Percentiles rank a stretch among this genome's conserved stretches.
phyloP scores from a whole-genome alignment of 345 rosid species.

The Eucalyptus tenuipes region DNA sequence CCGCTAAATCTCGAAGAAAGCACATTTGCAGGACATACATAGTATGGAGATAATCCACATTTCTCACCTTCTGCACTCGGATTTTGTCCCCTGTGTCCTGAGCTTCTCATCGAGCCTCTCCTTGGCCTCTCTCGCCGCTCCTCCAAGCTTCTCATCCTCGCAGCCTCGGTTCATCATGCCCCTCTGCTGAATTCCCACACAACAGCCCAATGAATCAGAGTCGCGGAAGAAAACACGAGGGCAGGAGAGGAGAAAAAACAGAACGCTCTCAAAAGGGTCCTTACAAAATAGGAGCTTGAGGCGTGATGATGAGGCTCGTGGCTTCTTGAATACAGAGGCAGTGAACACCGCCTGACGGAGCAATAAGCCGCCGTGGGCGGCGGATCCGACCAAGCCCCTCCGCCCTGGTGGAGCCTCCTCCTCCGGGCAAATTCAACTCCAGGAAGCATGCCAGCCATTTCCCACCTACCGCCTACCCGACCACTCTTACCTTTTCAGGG shows the following conservation, averaged over 20 bases:
- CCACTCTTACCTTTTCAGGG: background rate
- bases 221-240: background rate
- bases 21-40: background rate
- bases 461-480: background rate
- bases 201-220: background rate
- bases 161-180: constrained; percentile 5
- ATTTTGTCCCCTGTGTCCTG: constrained; percentile 18
- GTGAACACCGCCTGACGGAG: constrained; percentile 37
- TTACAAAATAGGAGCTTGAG: constrained; percentile 19
- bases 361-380: constrained; percentile 5
- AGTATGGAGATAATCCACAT: background rate
- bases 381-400: constrained; percentile 21
- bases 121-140: constrained; percentile 67
- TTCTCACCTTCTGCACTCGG: constrained; percentile 22
- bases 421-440: constrained; percentile 83
- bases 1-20: background rate
- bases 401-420: constrained; percentile 45
- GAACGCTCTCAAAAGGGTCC: background rate
- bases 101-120: constrained; percentile 63
- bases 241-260: background rate
- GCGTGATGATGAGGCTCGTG: constrained; percentile 17
- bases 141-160: constrained; percentile 46
- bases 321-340: constrained; percentile 49
- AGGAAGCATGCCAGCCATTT: constrained; percentile 69
- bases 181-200: constrained; percentile 12